Evolutionary conservation across 257 asterid genomes (phyloP).

Genomic region (Nicotiana benthamiana): DNA sequence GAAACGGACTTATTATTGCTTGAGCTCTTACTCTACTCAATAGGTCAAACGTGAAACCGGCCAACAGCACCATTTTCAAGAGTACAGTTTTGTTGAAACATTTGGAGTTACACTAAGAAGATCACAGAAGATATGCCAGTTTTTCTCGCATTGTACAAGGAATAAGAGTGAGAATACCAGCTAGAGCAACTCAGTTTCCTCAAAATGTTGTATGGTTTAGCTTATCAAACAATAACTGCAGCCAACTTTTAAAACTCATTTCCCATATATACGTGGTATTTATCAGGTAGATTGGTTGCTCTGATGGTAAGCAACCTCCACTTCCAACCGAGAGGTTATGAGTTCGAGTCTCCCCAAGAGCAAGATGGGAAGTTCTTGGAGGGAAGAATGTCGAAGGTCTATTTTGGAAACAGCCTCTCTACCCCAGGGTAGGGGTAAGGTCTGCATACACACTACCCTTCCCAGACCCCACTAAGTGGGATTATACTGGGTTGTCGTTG

Average conservation of each 20-base stretch:
- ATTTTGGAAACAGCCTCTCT: too few species aligned
- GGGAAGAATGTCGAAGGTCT: too few species aligned
- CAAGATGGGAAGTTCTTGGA: too few species aligned
- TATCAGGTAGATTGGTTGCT: not conserved
- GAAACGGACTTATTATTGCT: not conserved
- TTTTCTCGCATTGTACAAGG: not conserved
- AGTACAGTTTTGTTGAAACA: not conserved
- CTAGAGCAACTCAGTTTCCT: not conserved
- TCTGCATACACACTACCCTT: too few species aligned
- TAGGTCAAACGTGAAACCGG: not conserved
- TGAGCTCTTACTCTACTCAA: not conserved
- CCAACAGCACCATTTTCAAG: not conserved
- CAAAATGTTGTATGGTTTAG: not conserved
- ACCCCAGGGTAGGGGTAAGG: too few species aligned
- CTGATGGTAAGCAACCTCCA: too few species aligned
- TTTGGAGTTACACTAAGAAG: not conserved
- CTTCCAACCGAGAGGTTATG: too few species aligned
- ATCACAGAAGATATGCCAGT: not conserved
- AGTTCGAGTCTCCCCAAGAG: too few species aligned
- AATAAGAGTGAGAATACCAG: not conserved
- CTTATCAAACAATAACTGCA: not conserved
- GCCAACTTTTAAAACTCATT: not conserved
- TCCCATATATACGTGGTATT: not conserved
- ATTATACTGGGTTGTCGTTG: too few species aligned
- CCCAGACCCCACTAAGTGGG: too few species aligned